These are phyloP conservation scores for Parastagonospora nodorum DNA, from an alignment of 2,329 filamentous ascomycete genomes.

Conservation along the genomic window DNA sequence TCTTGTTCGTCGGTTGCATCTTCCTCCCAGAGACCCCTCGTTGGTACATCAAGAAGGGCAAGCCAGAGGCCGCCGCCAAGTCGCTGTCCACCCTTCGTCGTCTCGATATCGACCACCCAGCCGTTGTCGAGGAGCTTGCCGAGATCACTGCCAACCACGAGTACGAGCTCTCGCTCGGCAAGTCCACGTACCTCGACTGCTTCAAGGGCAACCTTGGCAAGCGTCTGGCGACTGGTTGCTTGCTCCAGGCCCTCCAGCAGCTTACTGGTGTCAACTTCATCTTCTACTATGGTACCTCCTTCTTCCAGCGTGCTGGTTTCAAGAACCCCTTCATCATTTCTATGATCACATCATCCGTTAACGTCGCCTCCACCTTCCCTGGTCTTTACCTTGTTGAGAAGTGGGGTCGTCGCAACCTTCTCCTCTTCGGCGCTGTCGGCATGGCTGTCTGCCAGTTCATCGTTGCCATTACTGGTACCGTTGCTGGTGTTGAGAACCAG, in stretches of 20 bases:
- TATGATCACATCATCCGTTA: slow-evolving; percentile 78
- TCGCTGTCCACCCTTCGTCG: slow-evolving; percentile 67
- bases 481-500: slow-evolving; percentile 41
- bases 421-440: slow-evolving; percentile 75
- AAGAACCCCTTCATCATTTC: slow-evolving; percentile 67
- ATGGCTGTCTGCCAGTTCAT: slow-evolving; percentile 62
- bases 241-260: slow-evolving; percentile 79
- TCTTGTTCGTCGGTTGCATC: slow-evolving; percentile 62
- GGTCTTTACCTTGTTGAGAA: slow-evolving; percentile 78
- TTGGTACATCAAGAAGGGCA: slow-evolving; percentile 67
- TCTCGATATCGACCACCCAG: slow-evolving; percentile 62
- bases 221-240: slow-evolving; percentile 73
- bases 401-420: slow-evolving; percentile 74
- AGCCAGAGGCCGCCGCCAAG: slow-evolving; percentile 67
- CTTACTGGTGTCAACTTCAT: slow-evolving; percentile 60
- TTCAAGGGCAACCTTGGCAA: slow-evolving; percentile 57
- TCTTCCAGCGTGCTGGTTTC: slow-evolving; percentile 49
- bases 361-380: slow-evolving; percentile 75
- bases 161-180: slow-evolving; percentile 68
- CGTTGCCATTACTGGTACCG: slow-evolving; percentile 49
- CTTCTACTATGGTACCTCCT: slow-evolving; percentile 51
- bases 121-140: slow-evolving; percentile 65
- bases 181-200: slow-evolving; percentile 51
- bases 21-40: slow-evolving; percentile 81
- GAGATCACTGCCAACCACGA: slow-evolving; percentile 73